phyloP scores from a whole-genome alignment of 345 rosid species.

The Rhodamnia argentea region DNA sequence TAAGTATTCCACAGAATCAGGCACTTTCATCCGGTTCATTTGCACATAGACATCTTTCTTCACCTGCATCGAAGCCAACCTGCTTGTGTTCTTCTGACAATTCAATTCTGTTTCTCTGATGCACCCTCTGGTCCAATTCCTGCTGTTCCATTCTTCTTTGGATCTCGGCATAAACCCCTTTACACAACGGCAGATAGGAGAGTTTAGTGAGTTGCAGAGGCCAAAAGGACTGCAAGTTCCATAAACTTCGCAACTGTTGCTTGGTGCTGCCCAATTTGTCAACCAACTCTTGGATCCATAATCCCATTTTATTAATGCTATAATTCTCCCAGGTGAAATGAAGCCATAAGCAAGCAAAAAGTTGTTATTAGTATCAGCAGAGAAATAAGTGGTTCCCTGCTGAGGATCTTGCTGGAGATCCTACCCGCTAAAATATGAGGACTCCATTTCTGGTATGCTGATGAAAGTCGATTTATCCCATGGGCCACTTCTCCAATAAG shows the following conservation, averaged over 20 bases:
- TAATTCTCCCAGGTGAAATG: constrained; percentile 6
- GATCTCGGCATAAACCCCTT: constrained; percentile 17
- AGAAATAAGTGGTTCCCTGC: neutral
- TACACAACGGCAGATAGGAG: constrained; percentile 11
- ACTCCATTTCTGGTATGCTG: neutral
- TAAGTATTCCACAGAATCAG: neutral
- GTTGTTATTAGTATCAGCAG: constrained; percentile 12
- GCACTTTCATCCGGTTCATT: neutral
- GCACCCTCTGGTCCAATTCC: constrained; percentile 12
- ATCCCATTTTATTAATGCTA: constrained; percentile 3
- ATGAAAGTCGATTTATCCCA: constrained; percentile 4
- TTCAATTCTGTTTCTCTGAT: neutral
- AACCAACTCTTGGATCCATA: neutral
- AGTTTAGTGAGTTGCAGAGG: neutral
- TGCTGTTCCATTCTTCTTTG: neutral
- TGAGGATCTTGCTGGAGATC: neutral
- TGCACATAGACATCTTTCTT: neutral
- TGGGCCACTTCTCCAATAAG: neutral
- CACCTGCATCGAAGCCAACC: neutral
- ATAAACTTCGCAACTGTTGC: constrained; percentile 9
- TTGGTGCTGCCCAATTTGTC: neutral
- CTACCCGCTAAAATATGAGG: neutral
- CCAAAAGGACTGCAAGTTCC: constrained; percentile 10
- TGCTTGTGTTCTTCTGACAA: neutral
- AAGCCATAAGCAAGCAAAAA: constrained; percentile 7